Base-by-base conservation (phyloP, 225 moss, liverwort and hornwort genomes). In the Physcomitrium patens region DNA sequence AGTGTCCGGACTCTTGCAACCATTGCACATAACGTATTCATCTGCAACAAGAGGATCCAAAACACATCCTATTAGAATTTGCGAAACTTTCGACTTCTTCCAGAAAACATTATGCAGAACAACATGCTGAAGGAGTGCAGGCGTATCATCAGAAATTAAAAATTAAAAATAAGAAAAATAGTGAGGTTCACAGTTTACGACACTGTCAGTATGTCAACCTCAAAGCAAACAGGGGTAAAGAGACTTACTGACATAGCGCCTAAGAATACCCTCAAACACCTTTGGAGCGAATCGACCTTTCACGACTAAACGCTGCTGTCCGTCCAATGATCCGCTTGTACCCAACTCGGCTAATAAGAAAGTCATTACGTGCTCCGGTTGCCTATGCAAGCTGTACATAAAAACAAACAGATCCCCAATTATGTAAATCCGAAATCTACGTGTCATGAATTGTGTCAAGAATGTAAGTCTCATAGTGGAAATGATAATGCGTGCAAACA, bases 281-380 rank as follows among this genome's bases (percentile, higher is more conserved):
- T 90, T 96, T 9, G 90, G 95, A 50, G 90, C 89, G 75, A 96
- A 91, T 66, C 93, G 91, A 69, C 93, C 95, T 74, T 96, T 93
- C 16, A 93, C 95, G 74, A 96, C 93, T 61, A 93, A 79, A 72
- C 93, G 90, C 75, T 91, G 93, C 80, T 96, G 93, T 56, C 91
- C 95, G 78, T 96, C 95, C 16, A 96, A 90, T 37, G 95, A 91
- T 22, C 91, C 93, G 75, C 89, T 93, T 43, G 95, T 93, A 77
- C 93, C 93, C 82, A 96, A 59, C 78, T 96, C 91, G 62, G 91
- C 90, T 52, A 93, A 87, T 75, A 96, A 77, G 78, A 96, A 96
- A 63, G 90, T 93, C 95, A 96, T 96, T n/a, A 96, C 95, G 44
- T 96, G 95, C 76, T 96, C 95, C 22, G 90, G 93, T 83, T 96